Conservation (phyloP, 164 flowering plant species). For the Vitis cinerea region DNA sequence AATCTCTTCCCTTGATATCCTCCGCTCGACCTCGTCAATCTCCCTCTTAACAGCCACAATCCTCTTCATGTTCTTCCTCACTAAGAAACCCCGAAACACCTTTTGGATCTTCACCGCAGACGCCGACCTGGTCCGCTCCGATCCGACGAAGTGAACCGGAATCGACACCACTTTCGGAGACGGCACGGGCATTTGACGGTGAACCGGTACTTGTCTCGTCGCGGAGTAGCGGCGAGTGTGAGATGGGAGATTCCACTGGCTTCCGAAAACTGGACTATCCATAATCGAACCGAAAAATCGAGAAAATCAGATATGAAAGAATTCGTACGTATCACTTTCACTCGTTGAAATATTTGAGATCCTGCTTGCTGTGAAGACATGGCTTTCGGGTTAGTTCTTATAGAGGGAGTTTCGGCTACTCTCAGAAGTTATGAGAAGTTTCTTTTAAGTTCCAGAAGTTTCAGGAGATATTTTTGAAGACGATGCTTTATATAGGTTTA, state of each 20-base stretch:
- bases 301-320: too few relatives aligned
- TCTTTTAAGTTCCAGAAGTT: constrained; percentile 20
- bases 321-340: too few relatives aligned
- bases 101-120: constrained; percentile 66
- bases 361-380: too few relatives aligned
- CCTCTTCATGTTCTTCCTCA: constrained; percentile 55
- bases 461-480: neutral
- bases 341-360: neutral
- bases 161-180: constrained; percentile 45
- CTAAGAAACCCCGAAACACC: constrained; percentile 58
- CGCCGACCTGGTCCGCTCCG: constrained; percentile 24
- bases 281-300: neutral
- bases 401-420: neutral
- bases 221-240: constrained; percentile 14
- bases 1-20: constrained; percentile 27
- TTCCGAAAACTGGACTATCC: constrained; percentile 25
- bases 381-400: neutral
- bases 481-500: neutral
- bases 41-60: constrained; percentile 34
- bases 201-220: constrained; percentile 6
- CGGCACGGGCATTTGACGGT: neutral
- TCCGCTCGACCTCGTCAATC: constrained; percentile 49
- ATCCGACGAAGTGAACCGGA: constrained; percentile 45
- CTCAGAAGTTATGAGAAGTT: neutral
- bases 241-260: constrained; percentile 9